Evolutionary conservation across 331 rosid species (phyloP), one percentile per base, ranked within the genome.

Genomic region (Erythrophleum ivorense): DNA sequence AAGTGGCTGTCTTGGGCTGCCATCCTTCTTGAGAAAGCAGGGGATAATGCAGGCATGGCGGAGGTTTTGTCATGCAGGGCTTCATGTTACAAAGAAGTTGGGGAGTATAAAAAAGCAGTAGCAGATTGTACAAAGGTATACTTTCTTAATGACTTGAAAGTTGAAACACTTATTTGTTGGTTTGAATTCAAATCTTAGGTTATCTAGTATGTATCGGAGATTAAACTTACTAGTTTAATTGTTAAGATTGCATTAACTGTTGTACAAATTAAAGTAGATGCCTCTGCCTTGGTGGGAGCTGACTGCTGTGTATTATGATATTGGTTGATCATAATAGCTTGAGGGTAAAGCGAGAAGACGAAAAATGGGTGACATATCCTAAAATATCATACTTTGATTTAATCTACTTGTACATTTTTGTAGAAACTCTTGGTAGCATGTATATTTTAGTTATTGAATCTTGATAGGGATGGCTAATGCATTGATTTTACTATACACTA

Each of bases 1-100:
- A 94, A 96, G 86, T 96, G 99, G 99, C 89, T 96, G 31, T 96
- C 99, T 9, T 96, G 99, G 99, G 95, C 98, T 49, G 73, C 87
- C 12, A 38, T 93, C 81, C 92, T 96, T 82, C 85, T 96, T 49
- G 95, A 94, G 92, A 96, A 89, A 85, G 80, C 88, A 15, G 92
- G 91, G 63, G 94, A 94, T 87, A 65, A n/a, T 70, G 84, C 86
- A 7, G 88, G 84, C 40, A 3, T 86, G 1, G 67, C 24, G 3
- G 98, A 96, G 81, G 97, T 94, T 67, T 86, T 96, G 87, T 90
- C 98, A 0, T 91, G 92, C 87, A 86, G 99, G 84, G 98, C 99
- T 82, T 96, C 99, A 0, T 94, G 99, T 89, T 96, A 91, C 85
- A 96, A 96, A 87, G 99, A 96, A 87, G 99, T 96, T 31, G 97